Evolutionary conservation across 1,284 basidiomycete species (phyloP).

Genomic region (Austroboletus novae-zelandiae): DNA sequence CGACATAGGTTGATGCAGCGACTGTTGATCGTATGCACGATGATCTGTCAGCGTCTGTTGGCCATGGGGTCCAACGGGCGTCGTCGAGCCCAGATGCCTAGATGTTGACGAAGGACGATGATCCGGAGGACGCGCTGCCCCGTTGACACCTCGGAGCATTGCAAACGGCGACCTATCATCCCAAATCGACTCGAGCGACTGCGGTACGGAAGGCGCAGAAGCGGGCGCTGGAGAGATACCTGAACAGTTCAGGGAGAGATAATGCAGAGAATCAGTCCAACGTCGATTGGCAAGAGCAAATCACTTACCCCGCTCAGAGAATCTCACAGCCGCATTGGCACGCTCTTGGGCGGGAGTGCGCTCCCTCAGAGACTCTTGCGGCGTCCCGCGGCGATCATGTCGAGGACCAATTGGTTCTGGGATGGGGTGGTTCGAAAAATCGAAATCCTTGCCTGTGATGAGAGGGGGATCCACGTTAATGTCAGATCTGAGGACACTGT

Average conservation of each 20-base stretch:
- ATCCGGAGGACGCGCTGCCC: conserved; percentile 39
- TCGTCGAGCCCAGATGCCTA: conserved; percentile 19
- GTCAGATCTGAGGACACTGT: conserved; percentile 15
- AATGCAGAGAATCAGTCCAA: conserved; percentile 10
- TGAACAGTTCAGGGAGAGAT: conserved; percentile 20
- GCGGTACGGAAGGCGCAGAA: conserved; percentile 26
- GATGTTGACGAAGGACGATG: conserved; percentile 28
- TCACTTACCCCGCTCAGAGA: conserved; percentile 30
- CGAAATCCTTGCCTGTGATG: conserved; percentile 83
- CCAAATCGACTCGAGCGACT: conserved; percentile 73
- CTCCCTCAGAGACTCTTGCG: conserved; percentile 25
- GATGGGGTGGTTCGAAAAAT: conserved; percentile 65
- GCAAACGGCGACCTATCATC: conserved; percentile 76
- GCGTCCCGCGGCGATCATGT: conserved; percentile 18
- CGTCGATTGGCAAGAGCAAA: conserved; percentile 14
- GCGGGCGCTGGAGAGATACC: conserved; percentile 34
- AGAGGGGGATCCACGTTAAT: conserved; percentile 5
- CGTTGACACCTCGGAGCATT: conserved; percentile 56
- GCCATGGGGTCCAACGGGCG: conserved; percentile 16
- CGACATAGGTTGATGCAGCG: conserved; percentile 28
- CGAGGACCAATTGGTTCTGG: conserved; percentile 19
- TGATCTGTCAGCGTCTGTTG: conserved; percentile 23
- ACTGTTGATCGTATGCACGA: conserved; percentile 31
- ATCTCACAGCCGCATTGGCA: conserved; percentile 11
- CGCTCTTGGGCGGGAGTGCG: conserved; percentile 31